Conservation (phyloP, 1,284 basidiomycete genomes). For the Fomitopsis betulina region DNA sequence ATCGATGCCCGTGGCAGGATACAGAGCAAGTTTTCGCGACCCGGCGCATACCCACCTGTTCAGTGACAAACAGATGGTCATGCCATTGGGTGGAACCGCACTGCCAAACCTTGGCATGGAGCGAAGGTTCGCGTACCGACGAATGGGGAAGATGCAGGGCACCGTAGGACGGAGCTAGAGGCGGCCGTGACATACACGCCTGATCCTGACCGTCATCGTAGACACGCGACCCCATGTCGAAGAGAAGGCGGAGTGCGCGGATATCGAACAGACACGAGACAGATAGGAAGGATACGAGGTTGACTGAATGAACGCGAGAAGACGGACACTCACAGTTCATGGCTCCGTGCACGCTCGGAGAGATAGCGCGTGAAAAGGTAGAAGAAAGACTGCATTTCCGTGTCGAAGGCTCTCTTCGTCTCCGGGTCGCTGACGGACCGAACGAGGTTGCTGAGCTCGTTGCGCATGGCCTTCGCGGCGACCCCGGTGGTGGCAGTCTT, state of each 20-base stretch:
- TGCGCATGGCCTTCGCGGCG: constrained; percentile 97
- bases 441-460: constrained; percentile 95
- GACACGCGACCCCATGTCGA: neutral
- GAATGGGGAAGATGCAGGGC: neutral
- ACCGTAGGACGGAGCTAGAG: neutral
- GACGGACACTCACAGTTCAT: constrained; percentile 76
- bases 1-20: neutral
- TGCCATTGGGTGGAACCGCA: too few species aligned
- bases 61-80: too few species aligned
- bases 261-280: neutral
- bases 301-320: neutral
- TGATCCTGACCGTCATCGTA: neutral
- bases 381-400: constrained; percentile 99
- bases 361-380: constrained; percentile 98
- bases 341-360: constrained; percentile 89
- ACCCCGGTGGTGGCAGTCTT: constrained; percentile 98
- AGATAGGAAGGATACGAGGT: neutral
- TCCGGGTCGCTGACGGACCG: constrained; percentile 73
- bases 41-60: too few species aligned
- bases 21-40: too few species aligned
- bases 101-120: too few species aligned
- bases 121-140: neutral
- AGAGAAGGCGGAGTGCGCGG: neutral
- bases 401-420: constrained; percentile 91
- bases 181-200: neutral